A percentile compares a stretch with the other conserved stretches of the same genome.
phyloP scores from a whole-genome alignment of 1,139 yeast genomes.

The Yamadazyma sp. region DNA sequence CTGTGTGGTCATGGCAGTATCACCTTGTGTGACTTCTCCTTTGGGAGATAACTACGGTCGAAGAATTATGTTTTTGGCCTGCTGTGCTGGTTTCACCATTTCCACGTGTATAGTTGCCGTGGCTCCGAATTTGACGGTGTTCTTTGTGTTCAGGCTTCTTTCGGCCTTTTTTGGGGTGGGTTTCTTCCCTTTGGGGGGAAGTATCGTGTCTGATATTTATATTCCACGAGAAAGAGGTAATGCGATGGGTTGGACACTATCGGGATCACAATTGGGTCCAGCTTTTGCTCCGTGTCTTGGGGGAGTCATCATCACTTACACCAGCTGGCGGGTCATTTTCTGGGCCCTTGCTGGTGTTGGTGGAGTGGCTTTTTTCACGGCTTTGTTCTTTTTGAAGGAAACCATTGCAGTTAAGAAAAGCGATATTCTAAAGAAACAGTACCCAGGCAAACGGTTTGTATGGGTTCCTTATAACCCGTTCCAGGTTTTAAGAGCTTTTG shows the following conservation, averaged over 20 bases:
- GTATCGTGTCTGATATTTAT: constrained; percentile 45
- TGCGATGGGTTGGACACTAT: constrained; percentile 41
- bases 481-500: constrained; percentile 34
- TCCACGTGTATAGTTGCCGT: constrained; percentile 40
- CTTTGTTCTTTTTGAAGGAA: constrained; percentile 37
- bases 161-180: constrained; percentile 51
- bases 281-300: constrained; percentile 48
- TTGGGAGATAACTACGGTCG: constrained; percentile 48
- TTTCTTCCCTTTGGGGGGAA: constrained; percentile 47
- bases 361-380: constrained; percentile 23
- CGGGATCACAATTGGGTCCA: constrained; percentile 49
- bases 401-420: constrained; percentile 21
- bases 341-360: constrained; percentile 44
- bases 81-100: constrained; percentile 29
- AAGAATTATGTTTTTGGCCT: constrained; percentile 36
- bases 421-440: constrained; percentile 11
- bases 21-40: constrained; percentile 47
- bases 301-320: constrained; percentile 43
- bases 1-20: constrained; percentile 46
- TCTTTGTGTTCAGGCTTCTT: constrained; percentile 43
- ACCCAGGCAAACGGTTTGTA: constrained; percentile 32
- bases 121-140: constrained; percentile 48
- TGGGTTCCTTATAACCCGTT: constrained; percentile 44
- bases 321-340: constrained; percentile 50
- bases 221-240: constrained; percentile 44